Conservation (phyloP, 306 rosid species). For the Cucurbita moschata region DNA sequence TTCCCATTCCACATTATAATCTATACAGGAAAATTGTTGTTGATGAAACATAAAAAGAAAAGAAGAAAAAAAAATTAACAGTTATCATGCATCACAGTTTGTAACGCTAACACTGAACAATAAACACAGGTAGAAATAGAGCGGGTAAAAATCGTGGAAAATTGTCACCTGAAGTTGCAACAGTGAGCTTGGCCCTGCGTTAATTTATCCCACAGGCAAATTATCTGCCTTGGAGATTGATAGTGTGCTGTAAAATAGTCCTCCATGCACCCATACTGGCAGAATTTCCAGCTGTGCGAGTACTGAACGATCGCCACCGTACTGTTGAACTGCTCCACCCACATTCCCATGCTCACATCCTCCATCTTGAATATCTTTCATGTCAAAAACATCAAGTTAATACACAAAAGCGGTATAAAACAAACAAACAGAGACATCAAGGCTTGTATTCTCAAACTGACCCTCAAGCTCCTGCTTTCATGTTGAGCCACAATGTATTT, state of each 20-base stretch:
- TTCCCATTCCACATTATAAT: background rate
- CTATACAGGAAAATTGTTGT: constrained; percentile 1
- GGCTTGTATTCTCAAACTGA: constrained; percentile 21
- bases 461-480: constrained; percentile 47
- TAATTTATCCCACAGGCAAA: constrained; percentile 87
- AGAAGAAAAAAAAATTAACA: background rate
- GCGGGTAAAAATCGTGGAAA: background rate
- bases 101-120: background rate
- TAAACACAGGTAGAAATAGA: background rate
- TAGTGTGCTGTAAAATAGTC: constrained; percentile 89
- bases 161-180: constrained; percentile 71
- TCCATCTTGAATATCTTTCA: constrained; percentile 95
- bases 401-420: background rate
- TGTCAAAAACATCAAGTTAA: background rate
- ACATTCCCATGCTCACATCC: constrained; percentile 99
- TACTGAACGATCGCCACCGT: constrained; percentile 43
- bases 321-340: constrained; percentile 76
- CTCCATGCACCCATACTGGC: constrained; percentile 93
- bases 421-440: background rate
- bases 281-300: constrained; percentile 94
- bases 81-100: background rate
- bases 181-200: constrained; percentile 64
- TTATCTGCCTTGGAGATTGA: constrained; percentile 95
- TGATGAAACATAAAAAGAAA: background rate
- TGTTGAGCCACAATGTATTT: constrained; percentile 51